Evolutionary conservation across 306 rosid genomes (phyloP), one percentile per base, ranked within the genome.

Genomic region (Abrus precatorius): DNA sequence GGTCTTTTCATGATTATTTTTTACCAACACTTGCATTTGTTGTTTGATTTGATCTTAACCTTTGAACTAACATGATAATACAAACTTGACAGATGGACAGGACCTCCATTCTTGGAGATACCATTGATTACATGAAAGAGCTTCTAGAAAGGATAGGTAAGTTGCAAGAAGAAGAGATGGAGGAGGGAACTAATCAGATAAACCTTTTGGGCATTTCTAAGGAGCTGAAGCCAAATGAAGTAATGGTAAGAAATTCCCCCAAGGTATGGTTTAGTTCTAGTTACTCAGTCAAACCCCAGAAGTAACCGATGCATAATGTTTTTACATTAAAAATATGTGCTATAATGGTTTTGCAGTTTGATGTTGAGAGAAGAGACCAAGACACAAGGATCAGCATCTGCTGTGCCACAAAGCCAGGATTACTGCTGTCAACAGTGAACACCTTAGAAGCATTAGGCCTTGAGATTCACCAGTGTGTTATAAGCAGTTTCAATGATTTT

Each of bases 41-140:
- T 28, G 62, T 43, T 71, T 68, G 50, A 69, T 45, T 80, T 85
- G 48, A 4, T 75, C 20, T 28, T 62, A 11, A 7, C 34, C 13
- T 71, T 57, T 32, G 43, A 80, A 77, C 69, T 83, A 32, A 83
- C 77, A 72, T 14, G 78, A 65, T 38, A 66, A 52, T 75, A 38
- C 67, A 47, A 56, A 32, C 66, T 36, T 70, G 12, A 54, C 78
- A 95, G 99, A 95, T 95, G 99, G 98, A 95, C 89, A 95, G 99
- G 84, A 91, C 99, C 33, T 93, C 99, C 66, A 95, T 95, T 81
- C 98, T 95, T 61, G 99, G 99, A 79, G 99, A 95, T 64, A 90
- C 99, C 56, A 95, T 95, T 78, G 99, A 95, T 75, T 95, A 95
- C 81, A 89, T 95, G 94, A 95, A 95, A 70, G 98, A 95, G 94